Evolutionary conservation across 495 filamentous ascomycete genomes (phyloP).

Genomic region (Sabuloglossum arenarium): DNA sequence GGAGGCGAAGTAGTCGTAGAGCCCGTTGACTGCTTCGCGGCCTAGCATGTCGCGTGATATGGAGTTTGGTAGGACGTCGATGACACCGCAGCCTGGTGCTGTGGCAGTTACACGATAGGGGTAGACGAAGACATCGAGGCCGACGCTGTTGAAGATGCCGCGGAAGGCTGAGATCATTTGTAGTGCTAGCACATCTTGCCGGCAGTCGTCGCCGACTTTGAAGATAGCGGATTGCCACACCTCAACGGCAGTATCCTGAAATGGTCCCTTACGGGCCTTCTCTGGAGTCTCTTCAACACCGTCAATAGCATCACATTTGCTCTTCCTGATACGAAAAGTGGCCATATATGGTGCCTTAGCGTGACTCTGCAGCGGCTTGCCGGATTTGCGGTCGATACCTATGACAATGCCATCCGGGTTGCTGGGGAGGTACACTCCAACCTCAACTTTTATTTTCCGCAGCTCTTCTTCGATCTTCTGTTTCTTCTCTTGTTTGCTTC

Average conservation of each 20-base stretch:
- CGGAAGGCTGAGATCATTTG: slow-evolving; percentile 97
- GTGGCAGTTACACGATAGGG: slow-evolving; percentile 98
- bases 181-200: slow-evolving; percentile 87
- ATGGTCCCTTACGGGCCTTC: slow-evolving; percentile 10
- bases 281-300: slow-evolving; percentile 22
- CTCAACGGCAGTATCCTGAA: slow-evolving; percentile 36
- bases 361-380: slow-evolving; percentile 90
- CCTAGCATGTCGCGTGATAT: slow-evolving; percentile 98
- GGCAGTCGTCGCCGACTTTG: slow-evolving; percentile 97
- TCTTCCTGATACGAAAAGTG: slow-evolving; percentile 88
- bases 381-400: slow-evolving; percentile 92
- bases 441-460: slow-evolving; percentile 86
- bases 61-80: slow-evolving; percentile 91
- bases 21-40: slow-evolving; percentile 86
- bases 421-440: slow-evolving; percentile 90
- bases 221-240: slow-evolving; percentile 99
- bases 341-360: slow-evolving; percentile 99
- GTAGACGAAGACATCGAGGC: slow-evolving; percentile 90
- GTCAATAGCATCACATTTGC: slow-evolving; percentile 25
- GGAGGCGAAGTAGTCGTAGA: slow-evolving; percentile 94
- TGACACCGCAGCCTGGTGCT: slow-evolving; percentile 91
- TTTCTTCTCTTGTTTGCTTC: slow-evolving; percentile 89
- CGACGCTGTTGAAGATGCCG: slow-evolving; percentile 83
- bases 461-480: slow-evolving; percentile 98
- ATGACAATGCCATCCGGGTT: slow-evolving; percentile 95